Evolutionary conservation across 305 asterid species (phyloP).

Genomic region (Fraxinus nigra): DNA sequence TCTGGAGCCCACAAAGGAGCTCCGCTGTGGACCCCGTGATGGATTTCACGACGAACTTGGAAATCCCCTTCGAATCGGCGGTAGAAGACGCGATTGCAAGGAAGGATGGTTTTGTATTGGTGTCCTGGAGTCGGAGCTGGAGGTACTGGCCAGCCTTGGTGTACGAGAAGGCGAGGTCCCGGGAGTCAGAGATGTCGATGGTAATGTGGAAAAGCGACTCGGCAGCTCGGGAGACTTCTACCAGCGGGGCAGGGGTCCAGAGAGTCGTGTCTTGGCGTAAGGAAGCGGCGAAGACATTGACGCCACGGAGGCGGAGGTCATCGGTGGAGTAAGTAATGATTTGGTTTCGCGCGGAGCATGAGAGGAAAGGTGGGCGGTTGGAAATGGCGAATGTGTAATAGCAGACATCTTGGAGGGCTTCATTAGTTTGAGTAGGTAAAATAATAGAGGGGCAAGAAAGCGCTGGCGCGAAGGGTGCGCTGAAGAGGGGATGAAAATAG

Average conservation of each 20-base stretch:
- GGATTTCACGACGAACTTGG: slow-evolving; percentile 66
- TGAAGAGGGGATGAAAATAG: no score
- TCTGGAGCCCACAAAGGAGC: slow-evolving; percentile 55
- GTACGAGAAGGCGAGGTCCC: slow-evolving; percentile 60
- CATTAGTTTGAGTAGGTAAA: slow-evolving; percentile 21
- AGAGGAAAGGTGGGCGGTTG: slow-evolving; percentile 36
- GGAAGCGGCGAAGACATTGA: slow-evolving; percentile 54
- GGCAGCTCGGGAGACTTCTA: slow-evolving; percentile 60
- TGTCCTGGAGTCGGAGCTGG: slow-evolving; percentile 59
- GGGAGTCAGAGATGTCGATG: slow-evolving; percentile 71
- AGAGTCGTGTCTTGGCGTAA: slow-evolving; percentile 45
- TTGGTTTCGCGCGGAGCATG: slow-evolving; percentile 47
- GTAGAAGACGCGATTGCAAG: slow-evolving; percentile 74
- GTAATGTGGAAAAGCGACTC: slow-evolving; percentile 60
- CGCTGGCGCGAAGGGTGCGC: slow-evolving; percentile 42
- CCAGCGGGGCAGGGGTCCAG: slow-evolving; percentile 57
- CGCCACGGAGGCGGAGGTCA: slow-evolving; percentile 43
- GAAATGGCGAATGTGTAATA: slow-evolving; percentile 31
- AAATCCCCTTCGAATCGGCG: slow-evolving; percentile 54
- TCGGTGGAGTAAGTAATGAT: slow-evolving; percentile 42
- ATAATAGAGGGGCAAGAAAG: slow-evolving; percentile 31
- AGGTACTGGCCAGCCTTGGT: slow-evolving; percentile 74
- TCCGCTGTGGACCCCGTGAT: slow-evolving; percentile 76
- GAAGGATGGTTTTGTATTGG: slow-evolving; percentile 48
- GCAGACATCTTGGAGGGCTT: slow-evolving; percentile 45